A percentile compares a stretch with the other conserved stretches of the same genome.
phyloP scores from a whole-genome alignment of 768 basidiomycete species.

The Mycena alexandri region DNA sequence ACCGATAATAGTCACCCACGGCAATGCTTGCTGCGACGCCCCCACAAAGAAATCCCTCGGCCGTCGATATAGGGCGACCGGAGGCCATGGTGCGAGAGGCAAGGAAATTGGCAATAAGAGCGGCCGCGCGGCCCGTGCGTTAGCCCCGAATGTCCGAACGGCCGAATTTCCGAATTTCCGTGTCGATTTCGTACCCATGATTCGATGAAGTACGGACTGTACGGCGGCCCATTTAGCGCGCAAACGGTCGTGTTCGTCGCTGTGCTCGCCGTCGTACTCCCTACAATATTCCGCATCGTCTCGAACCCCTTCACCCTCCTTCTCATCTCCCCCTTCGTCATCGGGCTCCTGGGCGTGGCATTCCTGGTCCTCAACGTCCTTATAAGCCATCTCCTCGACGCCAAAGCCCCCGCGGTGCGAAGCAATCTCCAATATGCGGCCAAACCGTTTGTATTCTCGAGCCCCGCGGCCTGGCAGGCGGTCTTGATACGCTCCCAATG shows the following conservation, averaged over 20 bases:
- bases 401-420: slow-evolving; percentile 46
- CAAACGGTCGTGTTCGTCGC: slow-evolving; percentile 69
- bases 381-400: slow-evolving; percentile 71
- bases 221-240: slow-evolving; percentile 53
- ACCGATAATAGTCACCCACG: slow-evolving; percentile 58
- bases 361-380: slow-evolving; percentile 69
- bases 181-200: no score
- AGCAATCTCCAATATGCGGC: slow-evolving; percentile 68
- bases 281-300: slow-evolving; percentile 64
- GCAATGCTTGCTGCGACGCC: slow-evolving; percentile 93
- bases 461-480: slow-evolving; percentile 95
- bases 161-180: no score
- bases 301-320: slow-evolving; percentile 77
- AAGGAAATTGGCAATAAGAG: slow-evolving; percentile 1
- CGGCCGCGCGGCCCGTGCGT: not conserved
- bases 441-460: slow-evolving; percentile 86
- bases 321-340: slow-evolving; percentile 71
- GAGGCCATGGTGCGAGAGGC: slow-evolving; percentile 31
- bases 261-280: slow-evolving; percentile 68
- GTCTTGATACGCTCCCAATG: slow-evolving; percentile 91
- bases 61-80: slow-evolving; percentile 64
- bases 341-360: slow-evolving; percentile 60
- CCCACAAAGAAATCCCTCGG: slow-evolving; percentile 90
- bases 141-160: not conserved
- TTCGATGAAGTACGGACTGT: slow-evolving; percentile 5